A percentile compares a stretch with the other conserved stretches of the same genome.
Conservation (phyloP, 805 yeast species). For the Starmera dryadoides region DNA sequence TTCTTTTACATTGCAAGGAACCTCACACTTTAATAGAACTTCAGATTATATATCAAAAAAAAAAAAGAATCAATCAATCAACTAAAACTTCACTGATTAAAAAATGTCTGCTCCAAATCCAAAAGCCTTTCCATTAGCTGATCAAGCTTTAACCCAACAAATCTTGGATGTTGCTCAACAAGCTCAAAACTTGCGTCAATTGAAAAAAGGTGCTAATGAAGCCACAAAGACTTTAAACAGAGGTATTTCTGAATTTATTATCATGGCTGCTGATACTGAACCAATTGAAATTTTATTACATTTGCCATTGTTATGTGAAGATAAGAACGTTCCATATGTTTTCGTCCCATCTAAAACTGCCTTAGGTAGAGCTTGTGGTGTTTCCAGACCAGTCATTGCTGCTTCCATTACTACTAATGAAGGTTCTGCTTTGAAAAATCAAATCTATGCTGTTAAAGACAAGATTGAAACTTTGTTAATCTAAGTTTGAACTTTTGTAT, state of each 20-base stretch:
- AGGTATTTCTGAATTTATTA: conserved; percentile 98
- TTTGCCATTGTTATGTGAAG: conserved; percentile 96
- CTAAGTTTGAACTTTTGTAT: conserved; percentile 29
- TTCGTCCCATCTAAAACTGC: conserved; percentile 98
- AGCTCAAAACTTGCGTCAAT: conserved; percentile 95
- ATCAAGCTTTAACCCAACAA: conserved; percentile 90
- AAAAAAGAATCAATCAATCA: not conserved
- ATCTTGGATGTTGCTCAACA: conserved; percentile 97
- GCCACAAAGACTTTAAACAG: conserved; percentile 98
- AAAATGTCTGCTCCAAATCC: conserved; percentile 88
- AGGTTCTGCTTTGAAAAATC: conserved; percentile 95
- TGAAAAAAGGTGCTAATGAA: conserved; percentile 99
- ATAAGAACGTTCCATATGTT: conserved; percentile 98
- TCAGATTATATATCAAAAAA: not conserved
- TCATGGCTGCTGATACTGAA: conserved; percentile 99
- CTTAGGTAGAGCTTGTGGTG: conserved; percentile 99
- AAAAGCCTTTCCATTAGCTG: conserved; percentile 98
- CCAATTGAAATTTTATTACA: conserved; percentile 98
- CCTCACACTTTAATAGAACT: conserved; percentile 22
- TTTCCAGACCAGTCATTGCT: conserved; percentile 98
- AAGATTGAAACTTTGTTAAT: conserved; percentile 97
- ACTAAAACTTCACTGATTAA: not conserved
- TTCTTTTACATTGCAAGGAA: conserved; percentile 34
- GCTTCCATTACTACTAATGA: conserved; percentile 98
- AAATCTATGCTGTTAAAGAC: conserved; percentile 96